These are phyloP conservation scores for Reutealis trisperma DNA, from an alignment of 345 rosid species.

Conservation along the genomic window DNA sequence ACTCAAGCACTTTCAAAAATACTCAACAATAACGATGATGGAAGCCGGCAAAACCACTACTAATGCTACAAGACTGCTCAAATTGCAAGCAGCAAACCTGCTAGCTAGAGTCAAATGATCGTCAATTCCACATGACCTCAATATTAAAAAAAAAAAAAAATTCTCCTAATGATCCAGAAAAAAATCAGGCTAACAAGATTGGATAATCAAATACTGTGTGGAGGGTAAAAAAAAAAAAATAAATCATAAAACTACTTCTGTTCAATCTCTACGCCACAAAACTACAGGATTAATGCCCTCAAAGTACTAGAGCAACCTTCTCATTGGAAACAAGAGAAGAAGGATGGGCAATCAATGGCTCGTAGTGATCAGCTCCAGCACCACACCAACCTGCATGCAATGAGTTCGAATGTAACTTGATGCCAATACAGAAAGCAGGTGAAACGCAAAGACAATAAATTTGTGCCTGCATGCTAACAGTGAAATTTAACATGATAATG, in stretches of 20 bases:
- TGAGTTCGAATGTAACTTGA: neutral
- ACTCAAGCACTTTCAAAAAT: slow-evolving; percentile 5
- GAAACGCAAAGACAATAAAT: neutral
- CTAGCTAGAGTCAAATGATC: slow-evolving; percentile 24
- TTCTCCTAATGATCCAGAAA: slow-evolving; percentile 23
- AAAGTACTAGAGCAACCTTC: slow-evolving; percentile 85
- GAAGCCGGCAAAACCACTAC: slow-evolving; percentile 34
- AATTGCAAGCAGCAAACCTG: slow-evolving; percentile 32
- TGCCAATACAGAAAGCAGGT: neutral
- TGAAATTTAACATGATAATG: too few relatives aligned
- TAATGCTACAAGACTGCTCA: slow-evolving; percentile 23
- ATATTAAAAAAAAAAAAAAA: slow-evolving; percentile 5
- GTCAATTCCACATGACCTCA: slow-evolving; percentile 28
- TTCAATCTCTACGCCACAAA: slow-evolving; percentile 36
- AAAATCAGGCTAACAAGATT: slow-evolving; percentile 7
- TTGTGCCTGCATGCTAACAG: neutral
- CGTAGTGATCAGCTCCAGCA: slow-evolving; percentile 98
- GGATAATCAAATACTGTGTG: neutral
- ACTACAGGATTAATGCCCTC: slow-evolving; percentile 39
- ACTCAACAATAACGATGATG: slow-evolving; percentile 14
- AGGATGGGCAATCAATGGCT: slow-evolving; percentile 79
- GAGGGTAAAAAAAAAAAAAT: neutral
- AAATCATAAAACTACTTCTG: slow-evolving; percentile 3
- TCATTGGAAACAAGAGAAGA: slow-evolving; percentile 69
- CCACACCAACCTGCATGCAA: slow-evolving; percentile 85